Base-by-base conservation (phyloP, 2,329 filamentous ascomycete genomes). In the Coccinonectria pachysandricola region DNA sequence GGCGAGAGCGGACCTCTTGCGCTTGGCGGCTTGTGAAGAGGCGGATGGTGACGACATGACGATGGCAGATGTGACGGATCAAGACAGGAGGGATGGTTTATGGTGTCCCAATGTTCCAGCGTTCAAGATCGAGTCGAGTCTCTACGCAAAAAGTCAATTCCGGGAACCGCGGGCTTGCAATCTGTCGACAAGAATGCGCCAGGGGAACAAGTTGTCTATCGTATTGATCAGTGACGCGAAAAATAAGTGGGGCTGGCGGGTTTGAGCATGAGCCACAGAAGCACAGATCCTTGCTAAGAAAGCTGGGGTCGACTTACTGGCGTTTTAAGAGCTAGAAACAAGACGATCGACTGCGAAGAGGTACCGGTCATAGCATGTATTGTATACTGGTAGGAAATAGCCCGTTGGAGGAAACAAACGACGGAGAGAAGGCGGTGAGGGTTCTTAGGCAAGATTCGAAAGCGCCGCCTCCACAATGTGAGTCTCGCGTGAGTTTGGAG, bases 1-100 rank as follows among this genome's bases (percentile, higher is more conserved):
- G 39, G 64, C 56, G 35, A 66, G 69, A 32, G 62, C 61, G 30
- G 69, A 71, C 54, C 87, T 77, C 71, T 94, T 94, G 58, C 87
- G 79, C 67, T 94, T 94, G 45, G 67, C 69, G 39, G 60, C 60
- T 35, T 64, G 59, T 31, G 64, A 59, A 12, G 66, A 64, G 27
- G 60, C 60, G 14, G 65, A 68, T 18, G 72, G 64, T 15, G 75
- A 76, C 15, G 75, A 68, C 75, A 80, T 79, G 36, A 35, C 55
- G 21, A 16, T 21, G 12, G 21, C 15, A 23, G 21, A 12, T 28
- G 24, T 7, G 17, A 10, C 17, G 17, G 17, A 10, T 19, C 10
- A 7, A 19, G 17, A 7, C 7, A 19, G 17, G 7, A 19, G 10
- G 17, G 10, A 19, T 19, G 17, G 17, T 12, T 15, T 24, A 21